A percentile compares a stretch with the other conserved stretches of the same genome.
phyloP scores from a whole-genome alignment of 1,139 yeast species.

The Candida sp. region DNA sequence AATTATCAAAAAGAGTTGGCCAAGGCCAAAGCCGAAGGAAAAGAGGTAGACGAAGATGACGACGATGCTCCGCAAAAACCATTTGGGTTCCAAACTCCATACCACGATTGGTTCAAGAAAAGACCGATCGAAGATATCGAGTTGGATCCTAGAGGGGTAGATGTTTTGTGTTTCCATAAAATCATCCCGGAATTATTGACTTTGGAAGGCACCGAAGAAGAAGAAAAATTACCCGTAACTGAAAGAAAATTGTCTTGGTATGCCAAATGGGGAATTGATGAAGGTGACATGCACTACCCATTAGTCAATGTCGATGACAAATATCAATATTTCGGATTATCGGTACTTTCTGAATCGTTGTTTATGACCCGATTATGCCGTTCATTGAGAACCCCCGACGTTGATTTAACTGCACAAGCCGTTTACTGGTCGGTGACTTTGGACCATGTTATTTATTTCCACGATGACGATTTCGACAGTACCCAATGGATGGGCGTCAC shows the following conservation, averaged over 20 bases:
- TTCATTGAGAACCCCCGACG: conserved; percentile 19
- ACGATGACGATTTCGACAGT: conserved; percentile 49
- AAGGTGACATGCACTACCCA: conserved; percentile 13
- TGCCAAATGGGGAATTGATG: conserved; percentile 37
- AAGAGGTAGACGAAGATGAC: conserved; percentile 21
- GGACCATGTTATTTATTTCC: conserved; percentile 71
- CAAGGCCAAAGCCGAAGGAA: conserved; percentile 18
- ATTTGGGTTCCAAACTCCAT: conserved; percentile 36
- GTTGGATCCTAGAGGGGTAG: conserved; percentile 14
- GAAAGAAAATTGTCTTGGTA: conserved; percentile 42
- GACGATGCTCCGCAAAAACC: conserved; percentile 25
- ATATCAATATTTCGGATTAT: conserved; percentile 58
- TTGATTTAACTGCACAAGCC: conserved; percentile 21
- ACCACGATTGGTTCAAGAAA: conserved; percentile 25
- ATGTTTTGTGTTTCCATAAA: conserved; percentile 23
- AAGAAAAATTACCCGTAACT: conserved; percentile 21
- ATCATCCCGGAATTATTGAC: conserved; percentile 39
- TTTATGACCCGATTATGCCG: conserved; percentile 44
- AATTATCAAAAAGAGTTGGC: conserved; percentile 14
- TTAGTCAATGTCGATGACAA: conserved; percentile 9
- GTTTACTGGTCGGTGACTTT: conserved; percentile 51
- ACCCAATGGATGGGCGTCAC: conserved; percentile 55
- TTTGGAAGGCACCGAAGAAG: conserved; percentile 20
- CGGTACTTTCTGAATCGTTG: conserved; percentile 60
- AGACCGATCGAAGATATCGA: conserved; percentile 15